Evolutionary conservation across 2,329 filamentous ascomycete genomes (phyloP).

Genomic region (Alternaria gansuensis): DNA sequence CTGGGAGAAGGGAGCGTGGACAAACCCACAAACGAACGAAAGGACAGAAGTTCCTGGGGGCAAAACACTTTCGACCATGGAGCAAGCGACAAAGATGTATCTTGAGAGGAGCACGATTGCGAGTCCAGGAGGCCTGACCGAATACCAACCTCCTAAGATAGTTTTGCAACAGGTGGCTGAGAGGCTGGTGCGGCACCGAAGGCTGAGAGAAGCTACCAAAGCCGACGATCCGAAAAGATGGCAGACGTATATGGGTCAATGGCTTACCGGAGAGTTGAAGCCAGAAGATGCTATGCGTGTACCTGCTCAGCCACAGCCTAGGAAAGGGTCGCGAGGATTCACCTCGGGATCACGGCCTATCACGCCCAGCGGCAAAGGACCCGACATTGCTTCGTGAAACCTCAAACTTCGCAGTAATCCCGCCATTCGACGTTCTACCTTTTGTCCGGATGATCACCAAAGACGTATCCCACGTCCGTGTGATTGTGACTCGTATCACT

Average conservation of each 20-base stretch:
- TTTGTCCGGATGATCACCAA: not conserved
- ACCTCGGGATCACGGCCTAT: slow-evolving; percentile 14
- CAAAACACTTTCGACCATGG: slow-evolving; percentile 56
- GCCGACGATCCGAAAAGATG: slow-evolving; percentile 46
- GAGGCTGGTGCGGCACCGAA: slow-evolving; percentile 58
- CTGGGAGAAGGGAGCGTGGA: slow-evolving; percentile 57
- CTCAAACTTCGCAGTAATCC: not conserved
- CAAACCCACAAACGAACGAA: slow-evolving; percentile 42
- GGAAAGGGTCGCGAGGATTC: slow-evolving; percentile 18
- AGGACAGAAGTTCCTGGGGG: slow-evolving; percentile 53
- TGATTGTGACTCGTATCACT: not conserved
- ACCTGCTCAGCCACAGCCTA: slow-evolving; percentile 11
- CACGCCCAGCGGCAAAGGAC: slow-evolving; percentile 11
- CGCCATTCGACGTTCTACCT: not conserved
- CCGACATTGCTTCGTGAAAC: not conserved
- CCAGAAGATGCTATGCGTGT: slow-evolving; percentile 38
- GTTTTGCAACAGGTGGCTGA: slow-evolving; percentile 60
- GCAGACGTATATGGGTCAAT: slow-evolving; percentile 53
- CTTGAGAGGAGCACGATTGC: slow-evolving; percentile 48
- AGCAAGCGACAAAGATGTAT: slow-evolving; percentile 54
- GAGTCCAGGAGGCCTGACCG: slow-evolving; percentile 51
- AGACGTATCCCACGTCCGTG: not conserved
- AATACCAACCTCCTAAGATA: slow-evolving; percentile 56
- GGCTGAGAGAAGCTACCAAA: slow-evolving; percentile 54
- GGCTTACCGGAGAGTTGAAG: slow-evolving; percentile 47